Conservation (phyloP, 805 yeast species). For the Suhomyces kilbournensis region DNA sequence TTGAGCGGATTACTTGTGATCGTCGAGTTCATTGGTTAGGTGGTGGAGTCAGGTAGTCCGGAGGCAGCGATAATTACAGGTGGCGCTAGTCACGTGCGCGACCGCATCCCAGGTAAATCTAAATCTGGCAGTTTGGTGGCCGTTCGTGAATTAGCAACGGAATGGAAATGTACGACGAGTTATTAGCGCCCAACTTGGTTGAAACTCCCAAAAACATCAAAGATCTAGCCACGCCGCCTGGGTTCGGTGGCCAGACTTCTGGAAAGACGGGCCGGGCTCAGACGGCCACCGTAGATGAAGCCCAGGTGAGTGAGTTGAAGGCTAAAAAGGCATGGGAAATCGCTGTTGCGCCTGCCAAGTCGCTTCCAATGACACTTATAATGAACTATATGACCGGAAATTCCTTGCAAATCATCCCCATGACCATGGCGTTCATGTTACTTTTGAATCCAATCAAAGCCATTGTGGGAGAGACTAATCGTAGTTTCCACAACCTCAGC, state of each 20-base stretch:
- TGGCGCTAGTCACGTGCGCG: background rate
- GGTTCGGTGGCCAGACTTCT: slow-evolving; percentile 11
- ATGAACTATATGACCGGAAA: slow-evolving; percentile 95
- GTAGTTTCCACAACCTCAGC: slow-evolving; percentile 50
- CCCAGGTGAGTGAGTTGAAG: slow-evolving; percentile 37
- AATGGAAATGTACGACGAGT: slow-evolving; percentile 5
- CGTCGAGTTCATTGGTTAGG: slow-evolving; percentile 7
- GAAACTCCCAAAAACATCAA: slow-evolving; percentile 7
- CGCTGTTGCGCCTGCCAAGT: slow-evolving; percentile 77
- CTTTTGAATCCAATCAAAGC: slow-evolving; percentile 76
- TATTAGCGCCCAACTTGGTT: slow-evolving; percentile 5
- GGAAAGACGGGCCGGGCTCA: background rate
- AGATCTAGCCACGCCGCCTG: slow-evolving; percentile 16
- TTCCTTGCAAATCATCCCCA: slow-evolving; percentile 83
- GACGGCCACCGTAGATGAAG: slow-evolving; percentile 14
- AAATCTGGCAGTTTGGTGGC: background rate
- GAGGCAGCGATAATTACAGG: background rate
- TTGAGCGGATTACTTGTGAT: slow-evolving; percentile 54
- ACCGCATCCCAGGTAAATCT: background rate
- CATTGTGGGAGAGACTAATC: slow-evolving; percentile 51
- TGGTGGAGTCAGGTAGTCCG: background rate
- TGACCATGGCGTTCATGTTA: slow-evolving; percentile 83
- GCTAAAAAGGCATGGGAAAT: slow-evolving; percentile 80
- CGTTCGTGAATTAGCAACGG: background rate
- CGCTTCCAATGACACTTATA: slow-evolving; percentile 81